phyloP scores from a whole-genome alignment of 2,329 filamentous ascomycete species.

The Dactylonectria macrodidyma region DNA sequence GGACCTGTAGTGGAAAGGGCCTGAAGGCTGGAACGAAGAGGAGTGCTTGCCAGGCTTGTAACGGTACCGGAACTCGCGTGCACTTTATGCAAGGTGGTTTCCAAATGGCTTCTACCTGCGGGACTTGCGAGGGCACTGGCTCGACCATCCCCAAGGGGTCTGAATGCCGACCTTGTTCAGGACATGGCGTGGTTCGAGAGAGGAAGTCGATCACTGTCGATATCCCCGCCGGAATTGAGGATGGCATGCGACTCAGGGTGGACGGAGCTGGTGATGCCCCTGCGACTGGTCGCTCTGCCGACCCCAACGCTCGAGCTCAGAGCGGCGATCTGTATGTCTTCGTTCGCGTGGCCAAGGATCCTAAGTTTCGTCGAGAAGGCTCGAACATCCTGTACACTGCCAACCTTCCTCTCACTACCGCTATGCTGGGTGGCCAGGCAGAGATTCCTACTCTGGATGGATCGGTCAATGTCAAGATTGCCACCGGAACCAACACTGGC shows the following conservation, averaged over 20 bases:
- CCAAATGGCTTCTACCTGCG: slow-evolving; percentile 94
- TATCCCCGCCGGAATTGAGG: slow-evolving; percentile 95
- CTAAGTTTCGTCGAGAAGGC: slow-evolving; percentile 89
- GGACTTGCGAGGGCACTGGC: slow-evolving; percentile 84
- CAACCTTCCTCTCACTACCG: slow-evolving; percentile 91
- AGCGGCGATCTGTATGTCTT: slow-evolving; percentile 93
- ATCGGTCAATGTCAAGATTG: slow-evolving; percentile 90
- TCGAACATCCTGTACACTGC: slow-evolving; percentile 95
- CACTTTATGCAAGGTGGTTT: slow-evolving; percentile 94
- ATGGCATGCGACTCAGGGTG: slow-evolving; percentile 92
- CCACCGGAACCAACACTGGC: slow-evolving; percentile 91
- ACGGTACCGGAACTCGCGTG: slow-evolving; percentile 88
- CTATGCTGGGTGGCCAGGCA: slow-evolving; percentile 91
- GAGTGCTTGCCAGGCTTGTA: slow-evolving; percentile 82
- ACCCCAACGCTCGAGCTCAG: slow-evolving; percentile 74
- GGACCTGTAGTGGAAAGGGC: slow-evolving; percentile 86
- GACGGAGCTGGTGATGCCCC: slow-evolving; percentile 91
- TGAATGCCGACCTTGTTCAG: slow-evolving; percentile 85
- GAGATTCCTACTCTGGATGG: slow-evolving; percentile 91
- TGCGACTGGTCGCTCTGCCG: slow-evolving; percentile 78
- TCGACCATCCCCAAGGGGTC: slow-evolving; percentile 82
- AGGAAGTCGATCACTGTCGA: slow-evolving; percentile 88
- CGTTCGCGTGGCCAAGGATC: slow-evolving; percentile 89
- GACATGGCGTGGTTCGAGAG: slow-evolving; percentile 88
- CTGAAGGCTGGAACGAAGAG: slow-evolving; percentile 85